Evolutionary conservation across 768 basidiomycete species (phyloP).

Genomic region (Pleurotus tuoliensis): DNA sequence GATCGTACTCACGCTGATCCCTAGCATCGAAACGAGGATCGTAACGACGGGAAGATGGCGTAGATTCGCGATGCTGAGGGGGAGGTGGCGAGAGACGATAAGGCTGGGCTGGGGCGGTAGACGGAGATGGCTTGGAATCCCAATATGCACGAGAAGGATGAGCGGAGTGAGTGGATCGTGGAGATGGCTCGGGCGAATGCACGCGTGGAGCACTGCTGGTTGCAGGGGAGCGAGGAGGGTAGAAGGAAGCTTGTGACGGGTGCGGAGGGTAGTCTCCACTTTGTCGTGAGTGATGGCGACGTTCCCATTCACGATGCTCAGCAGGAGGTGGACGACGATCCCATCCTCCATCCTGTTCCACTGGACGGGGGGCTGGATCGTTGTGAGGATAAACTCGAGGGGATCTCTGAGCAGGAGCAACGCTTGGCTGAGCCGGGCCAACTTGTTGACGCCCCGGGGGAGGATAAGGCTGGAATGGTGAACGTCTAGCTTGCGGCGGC

Average conservation of each 20-base stretch:
- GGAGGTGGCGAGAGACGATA: constrained; percentile 27
- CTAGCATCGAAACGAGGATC: constrained; percentile 60
- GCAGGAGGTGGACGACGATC: constrained; percentile 30
- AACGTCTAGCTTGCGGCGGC: constrained; percentile 37
- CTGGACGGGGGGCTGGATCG: constrained; percentile 29
- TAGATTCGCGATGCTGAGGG: constrained; percentile 35
- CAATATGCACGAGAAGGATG: constrained; percentile 46
- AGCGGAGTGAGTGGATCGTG: constrained; percentile 42
- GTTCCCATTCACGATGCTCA: constrained; percentile 21
- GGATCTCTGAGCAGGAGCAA: constrained; percentile 50
- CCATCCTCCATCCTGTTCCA: constrained; percentile 56
- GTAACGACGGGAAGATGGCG: constrained; percentile 44
- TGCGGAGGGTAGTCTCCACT: constrained; percentile 36
- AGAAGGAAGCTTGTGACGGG: constrained; percentile 26
- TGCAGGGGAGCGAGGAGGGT: constrained; percentile 26
- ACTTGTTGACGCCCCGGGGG: constrained; percentile 42
- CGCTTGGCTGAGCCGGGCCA: constrained; percentile 47
- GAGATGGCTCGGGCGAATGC: constrained; percentile 57
- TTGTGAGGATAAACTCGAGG: constrained; percentile 52
- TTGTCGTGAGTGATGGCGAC: constrained; percentile 40
- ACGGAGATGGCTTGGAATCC: constrained; percentile 54
- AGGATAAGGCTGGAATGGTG: constrained; percentile 44
- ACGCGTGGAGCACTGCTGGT: constrained; percentile 26
- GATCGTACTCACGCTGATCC: constrained; percentile 45
- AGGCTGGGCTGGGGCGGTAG: constrained; percentile 27